These are phyloP conservation scores for Psilocybe mexicana DNA, from an alignment of 1,284 basidiomycete genomes.

Conservation along the genomic window DNA sequence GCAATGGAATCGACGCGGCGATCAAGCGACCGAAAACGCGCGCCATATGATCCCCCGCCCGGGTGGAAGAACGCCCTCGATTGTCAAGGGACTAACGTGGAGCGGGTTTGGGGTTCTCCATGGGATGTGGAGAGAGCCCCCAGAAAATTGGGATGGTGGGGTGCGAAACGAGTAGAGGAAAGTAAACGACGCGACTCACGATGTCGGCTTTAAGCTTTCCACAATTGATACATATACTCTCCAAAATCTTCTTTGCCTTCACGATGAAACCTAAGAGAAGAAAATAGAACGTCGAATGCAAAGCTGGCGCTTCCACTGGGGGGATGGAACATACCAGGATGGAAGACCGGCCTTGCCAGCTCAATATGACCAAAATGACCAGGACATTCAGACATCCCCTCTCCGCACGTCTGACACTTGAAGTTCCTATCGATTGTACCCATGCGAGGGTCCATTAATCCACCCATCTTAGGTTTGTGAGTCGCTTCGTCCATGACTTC, in stretches of 20 bases:
- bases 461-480: slow-evolving; percentile 86
- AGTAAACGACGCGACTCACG: slow-evolving; percentile 75
- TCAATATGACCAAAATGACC: slow-evolving; percentile 99
- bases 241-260: slow-evolving; percentile 99
- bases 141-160: slow-evolving; percentile 91
- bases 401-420: slow-evolving; percentile 99
- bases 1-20: slow-evolving; percentile 71
- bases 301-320: slow-evolving; percentile 6
- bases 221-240: slow-evolving; percentile 98
- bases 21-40: slow-evolving; percentile 90
- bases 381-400: slow-evolving; percentile 97
- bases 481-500: slow-evolving; percentile 97
- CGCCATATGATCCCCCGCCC: slow-evolving; percentile 53
- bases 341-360: slow-evolving; percentile 93
- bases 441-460: slow-evolving; percentile 97
- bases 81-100: slow-evolving; percentile 70
- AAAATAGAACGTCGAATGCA: slow-evolving; percentile 3
- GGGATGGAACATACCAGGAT: slow-evolving; percentile 72
- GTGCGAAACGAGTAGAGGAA: slow-evolving; percentile 86
- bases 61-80: slow-evolving; percentile 78
- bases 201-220: slow-evolving; percentile 96
- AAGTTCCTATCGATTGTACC: slow-evolving; percentile 99
- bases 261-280: slow-evolving; percentile 81
- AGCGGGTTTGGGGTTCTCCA: slow-evolving; percentile 90
- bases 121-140: slow-evolving; percentile 85